Conservation (phyloP, 2,329 filamentous ascomycete genomes). For the Sporothrix dimorphospora region DNA sequence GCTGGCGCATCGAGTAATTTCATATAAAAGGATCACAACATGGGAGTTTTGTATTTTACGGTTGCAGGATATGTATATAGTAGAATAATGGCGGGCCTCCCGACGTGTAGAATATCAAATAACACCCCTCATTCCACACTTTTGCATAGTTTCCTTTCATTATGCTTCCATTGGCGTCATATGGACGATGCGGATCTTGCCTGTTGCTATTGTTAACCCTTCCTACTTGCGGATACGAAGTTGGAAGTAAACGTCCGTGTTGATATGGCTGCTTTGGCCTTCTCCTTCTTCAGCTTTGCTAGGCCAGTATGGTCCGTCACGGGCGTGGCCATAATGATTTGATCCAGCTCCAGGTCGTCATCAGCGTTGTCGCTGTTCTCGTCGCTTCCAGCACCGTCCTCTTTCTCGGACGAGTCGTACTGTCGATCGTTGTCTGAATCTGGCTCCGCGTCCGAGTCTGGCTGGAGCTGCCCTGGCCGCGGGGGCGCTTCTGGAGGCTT, state of each 20-base stretch:
- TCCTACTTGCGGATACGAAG: slow-evolving; percentile 52
- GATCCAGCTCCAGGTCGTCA: slow-evolving; percentile 82
- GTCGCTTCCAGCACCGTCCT: neutral
- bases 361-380: slow-evolving; percentile 53
- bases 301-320: slow-evolving; percentile 82
- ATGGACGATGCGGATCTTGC: neutral
- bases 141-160: neutral
- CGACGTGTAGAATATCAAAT: neutral
- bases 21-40: neutral
- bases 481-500: slow-evolving; percentile 67
- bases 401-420: slow-evolving; percentile 26
- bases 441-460: slow-evolving; percentile 69
- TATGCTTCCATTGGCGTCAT: neutral
- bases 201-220: slow-evolving; percentile 42
- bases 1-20: neutral
- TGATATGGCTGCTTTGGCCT: slow-evolving; percentile 51
- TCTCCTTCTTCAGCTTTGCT: slow-evolving; percentile 59
- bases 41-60: neutral
- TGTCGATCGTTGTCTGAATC: slow-evolving; percentile 64
- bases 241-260: slow-evolving; percentile 57
- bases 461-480: slow-evolving; percentile 57
- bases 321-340: slow-evolving; percentile 88
- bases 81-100: neutral
- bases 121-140: neutral
- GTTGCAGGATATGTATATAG: neutral